Evolutionary conservation across 169 alveolate genomes (phyloP).

Genomic region (Plasmodium inui): DNA sequence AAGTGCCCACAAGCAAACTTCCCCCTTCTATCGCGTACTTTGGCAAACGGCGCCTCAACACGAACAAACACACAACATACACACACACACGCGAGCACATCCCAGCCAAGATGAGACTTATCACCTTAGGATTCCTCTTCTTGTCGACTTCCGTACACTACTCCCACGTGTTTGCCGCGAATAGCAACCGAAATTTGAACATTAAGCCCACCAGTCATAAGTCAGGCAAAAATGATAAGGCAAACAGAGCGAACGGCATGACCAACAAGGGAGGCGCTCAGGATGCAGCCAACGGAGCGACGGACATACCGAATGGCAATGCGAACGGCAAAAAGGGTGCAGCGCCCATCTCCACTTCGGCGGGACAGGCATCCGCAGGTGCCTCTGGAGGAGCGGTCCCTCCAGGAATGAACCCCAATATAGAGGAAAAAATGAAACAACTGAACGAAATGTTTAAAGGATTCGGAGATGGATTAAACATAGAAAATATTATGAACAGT

Average conservation of each 20-base stretch:
- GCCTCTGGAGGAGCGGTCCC: not conserved
- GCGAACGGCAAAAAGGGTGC: not conserved
- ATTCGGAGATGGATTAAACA: not conserved
- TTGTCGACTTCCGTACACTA: not conserved
- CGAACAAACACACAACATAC: not conserved
- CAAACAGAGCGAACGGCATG: not conserved
- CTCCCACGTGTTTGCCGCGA: not conserved
- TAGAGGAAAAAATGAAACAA: not conserved
- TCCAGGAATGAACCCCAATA: not conserved
- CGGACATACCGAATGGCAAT: not conserved
- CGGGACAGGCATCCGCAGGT: not conserved
- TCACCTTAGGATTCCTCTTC: not conserved
- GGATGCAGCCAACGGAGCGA: not conserved
- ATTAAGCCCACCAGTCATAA: constrained; percentile 22
- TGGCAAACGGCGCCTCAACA: not conserved
- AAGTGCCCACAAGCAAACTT: not conserved
- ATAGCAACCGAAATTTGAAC: constrained; percentile 14
- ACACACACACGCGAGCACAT: not conserved
- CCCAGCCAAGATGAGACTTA: constrained; percentile 7
- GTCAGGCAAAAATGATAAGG: not conserved
- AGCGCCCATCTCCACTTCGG: not conserved
- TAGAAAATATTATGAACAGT: constrained; percentile 23
- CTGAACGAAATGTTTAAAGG: not conserved
- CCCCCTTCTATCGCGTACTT: not conserved
- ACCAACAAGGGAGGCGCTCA: not conserved